These are phyloP conservation scores for Saccharomyces hybrid DNA, from an alignment of 1,139 yeast species.

Conservation along the genomic window DNA sequence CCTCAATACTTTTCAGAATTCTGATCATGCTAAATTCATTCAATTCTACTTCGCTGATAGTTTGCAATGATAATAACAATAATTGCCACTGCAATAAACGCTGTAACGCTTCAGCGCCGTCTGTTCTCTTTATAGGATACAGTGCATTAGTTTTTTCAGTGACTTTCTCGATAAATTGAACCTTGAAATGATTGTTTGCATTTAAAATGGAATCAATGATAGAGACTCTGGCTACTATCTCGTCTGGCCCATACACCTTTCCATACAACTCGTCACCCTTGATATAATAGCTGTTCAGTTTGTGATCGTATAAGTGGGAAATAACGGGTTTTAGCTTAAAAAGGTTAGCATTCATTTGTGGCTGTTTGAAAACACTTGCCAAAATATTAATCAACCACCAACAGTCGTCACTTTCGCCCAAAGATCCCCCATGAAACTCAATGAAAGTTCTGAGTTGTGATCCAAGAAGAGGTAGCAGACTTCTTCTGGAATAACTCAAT, in stretches of 20 bases:
- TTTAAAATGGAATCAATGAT: conserved; percentile 42
- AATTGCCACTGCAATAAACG: conserved; percentile 54
- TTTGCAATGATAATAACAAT: conserved; percentile 36
- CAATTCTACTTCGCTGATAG: conserved; percentile 14
- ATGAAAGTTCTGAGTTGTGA: conserved; percentile 27
- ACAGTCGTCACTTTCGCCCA: conserved; percentile 29
- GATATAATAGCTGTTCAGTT: conserved; percentile 15
- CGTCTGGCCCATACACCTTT: conserved; percentile 52
- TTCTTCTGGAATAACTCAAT: conserved; percentile 57
- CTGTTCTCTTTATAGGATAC: conserved; percentile 47
- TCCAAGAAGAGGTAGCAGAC: conserved; percentile 57
- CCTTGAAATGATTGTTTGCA: conserved; percentile 35
- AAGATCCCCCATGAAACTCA: conserved; percentile 18
- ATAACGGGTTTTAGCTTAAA: conserved; percentile 56
- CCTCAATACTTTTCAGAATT: conserved; percentile 34
- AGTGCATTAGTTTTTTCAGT: conserved; percentile 38
- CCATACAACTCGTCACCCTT: conserved; percentile 36
- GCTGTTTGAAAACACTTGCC: conserved; percentile 39
- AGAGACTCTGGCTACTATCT: conserved; percentile 47
- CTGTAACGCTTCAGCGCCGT: conserved; percentile 61
- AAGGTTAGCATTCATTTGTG: conserved; percentile 49
- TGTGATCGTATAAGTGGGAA: conserved; percentile 42
- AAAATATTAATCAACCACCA: conserved; percentile 50
- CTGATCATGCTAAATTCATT: conserved; percentile 17
- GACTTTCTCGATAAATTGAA: conserved; percentile 38